Evolutionary conservation across 2,329 filamentous ascomycete genomes (phyloP).

Genomic region (Plectosphaerella cucumerina): DNA sequence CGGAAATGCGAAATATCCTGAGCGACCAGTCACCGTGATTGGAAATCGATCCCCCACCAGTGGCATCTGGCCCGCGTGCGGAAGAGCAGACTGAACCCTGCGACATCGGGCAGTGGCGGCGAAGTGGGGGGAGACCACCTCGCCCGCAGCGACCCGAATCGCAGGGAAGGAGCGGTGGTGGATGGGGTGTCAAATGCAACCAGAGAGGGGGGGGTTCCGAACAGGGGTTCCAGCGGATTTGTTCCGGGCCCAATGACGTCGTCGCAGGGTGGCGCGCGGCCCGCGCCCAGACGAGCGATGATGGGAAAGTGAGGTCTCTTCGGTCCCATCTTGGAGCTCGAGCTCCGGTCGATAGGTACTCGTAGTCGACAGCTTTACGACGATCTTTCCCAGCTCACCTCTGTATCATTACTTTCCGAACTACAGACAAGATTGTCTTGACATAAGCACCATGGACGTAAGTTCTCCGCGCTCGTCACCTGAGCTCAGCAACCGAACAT

Average conservation of each 20-base stretch:
- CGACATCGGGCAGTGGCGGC: slow-evolving; percentile 1
- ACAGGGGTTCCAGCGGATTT: neutral
- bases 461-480: slow-evolving; percentile 1
- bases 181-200: neutral
- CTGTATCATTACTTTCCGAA: too few species aligned
- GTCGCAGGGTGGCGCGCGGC: neutral
- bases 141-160: neutral
- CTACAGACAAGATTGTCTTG: too few species aligned
- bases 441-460: slow-evolving; percentile 20
- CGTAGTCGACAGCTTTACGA: neutral
- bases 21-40: slow-evolving; percentile 6
- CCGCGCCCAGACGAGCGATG: slow-evolving; percentile 4
- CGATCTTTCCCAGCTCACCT: neutral
- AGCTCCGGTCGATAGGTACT: too few species aligned
- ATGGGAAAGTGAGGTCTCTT: neutral
- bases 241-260: slow-evolving; percentile 10
- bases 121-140: neutral
- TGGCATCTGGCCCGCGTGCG: slow-evolving; percentile 5
- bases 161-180: neutral
- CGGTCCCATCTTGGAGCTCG: too few species aligned
- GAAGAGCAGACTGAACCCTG: neutral
- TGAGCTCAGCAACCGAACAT: neutral
- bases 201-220: neutral
- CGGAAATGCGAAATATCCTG: slow-evolving; percentile 12
- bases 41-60: slow-evolving; percentile 13